phyloP scores from a whole-genome alignment of 306 rosid genomes.

The Corylus americana region DNA sequence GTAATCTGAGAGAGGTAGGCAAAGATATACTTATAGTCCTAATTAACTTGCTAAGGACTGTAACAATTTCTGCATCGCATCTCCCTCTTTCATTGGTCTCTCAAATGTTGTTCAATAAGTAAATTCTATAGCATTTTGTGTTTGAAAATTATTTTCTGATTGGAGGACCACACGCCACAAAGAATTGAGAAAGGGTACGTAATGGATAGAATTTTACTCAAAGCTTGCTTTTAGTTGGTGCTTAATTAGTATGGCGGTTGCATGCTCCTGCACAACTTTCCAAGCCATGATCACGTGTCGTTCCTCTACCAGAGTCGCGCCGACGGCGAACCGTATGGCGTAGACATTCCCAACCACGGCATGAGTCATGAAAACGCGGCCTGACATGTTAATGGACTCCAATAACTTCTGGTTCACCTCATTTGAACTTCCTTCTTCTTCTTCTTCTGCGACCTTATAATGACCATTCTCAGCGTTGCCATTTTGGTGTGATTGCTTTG shows the following conservation, averaged over 20 bases:
- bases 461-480: neutral
- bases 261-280: slow-evolving; percentile 47
- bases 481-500: too few relatives aligned
- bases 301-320: slow-evolving; percentile 52
- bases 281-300: slow-evolving; percentile 40
- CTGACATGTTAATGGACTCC: slow-evolving; percentile 45
- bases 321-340: slow-evolving; percentile 46
- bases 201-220: too few relatives aligned
- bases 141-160: too few relatives aligned
- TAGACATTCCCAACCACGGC: slow-evolving; percentile 36
- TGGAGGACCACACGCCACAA: too few relatives aligned
- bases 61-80: too few relatives aligned
- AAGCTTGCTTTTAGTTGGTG: neutral
- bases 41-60: too few relatives aligned
- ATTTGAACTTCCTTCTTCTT: slow-evolving; percentile 9
- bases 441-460: neutral
- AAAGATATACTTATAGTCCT: too few relatives aligned
- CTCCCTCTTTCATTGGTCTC: too few relatives aligned
- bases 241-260: slow-evolving; percentile 18
- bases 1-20: too few relatives aligned
- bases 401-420: slow-evolving; percentile 36
- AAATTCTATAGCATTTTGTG: too few relatives aligned
- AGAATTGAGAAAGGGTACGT: too few relatives aligned
- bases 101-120: too few relatives aligned
- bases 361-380: slow-evolving; percentile 46